Conservation (phyloP, 2,329 filamentous ascomycete species). For the Pseudocercospora fijiensis region DNA sequence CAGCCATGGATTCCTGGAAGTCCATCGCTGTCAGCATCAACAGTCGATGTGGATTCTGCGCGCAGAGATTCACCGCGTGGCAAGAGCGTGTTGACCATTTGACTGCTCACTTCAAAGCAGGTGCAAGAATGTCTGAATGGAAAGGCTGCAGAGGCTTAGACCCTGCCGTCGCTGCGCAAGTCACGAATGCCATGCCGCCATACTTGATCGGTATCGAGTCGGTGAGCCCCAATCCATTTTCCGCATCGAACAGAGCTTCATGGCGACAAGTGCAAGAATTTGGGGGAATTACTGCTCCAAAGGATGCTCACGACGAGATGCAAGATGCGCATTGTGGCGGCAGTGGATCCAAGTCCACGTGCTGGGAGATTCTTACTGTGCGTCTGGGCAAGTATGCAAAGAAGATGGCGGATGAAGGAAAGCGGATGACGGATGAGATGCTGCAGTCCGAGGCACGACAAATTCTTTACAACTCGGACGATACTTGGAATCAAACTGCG, state of each 20-base stretch:
- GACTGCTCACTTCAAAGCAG: conserved; percentile 56
- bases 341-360: conserved; percentile 38
- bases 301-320: conserved; percentile 7
- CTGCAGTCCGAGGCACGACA: conserved; percentile 50
- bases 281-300: not conserved
- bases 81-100: conserved; percentile 54
- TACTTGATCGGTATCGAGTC: conserved; percentile 53
- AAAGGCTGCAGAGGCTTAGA: conserved; percentile 56
- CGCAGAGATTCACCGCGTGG: conserved; percentile 50
- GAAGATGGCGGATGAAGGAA: conserved; percentile 40
- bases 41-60: conserved; percentile 57
- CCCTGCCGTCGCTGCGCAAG: conserved; percentile 48
- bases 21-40: conserved; percentile 56
- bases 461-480: conserved; percentile 51
- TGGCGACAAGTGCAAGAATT: conserved; percentile 21
- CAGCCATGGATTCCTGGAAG: conserved; percentile 65
- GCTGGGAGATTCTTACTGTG: conserved; percentile 53
- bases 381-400: conserved; percentile 48
- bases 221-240: conserved; percentile 49
- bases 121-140: conserved; percentile 55
- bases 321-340: conserved; percentile 15
- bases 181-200: conserved; percentile 54
- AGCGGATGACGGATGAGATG: conserved; percentile 50
- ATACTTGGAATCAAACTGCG: conserved; percentile 48
- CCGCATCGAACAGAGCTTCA: conserved; percentile 40